Evolutionary conservation across 805 yeast genomes (phyloP).

Genomic region (Wickerhamomyces chambardii): DNA sequence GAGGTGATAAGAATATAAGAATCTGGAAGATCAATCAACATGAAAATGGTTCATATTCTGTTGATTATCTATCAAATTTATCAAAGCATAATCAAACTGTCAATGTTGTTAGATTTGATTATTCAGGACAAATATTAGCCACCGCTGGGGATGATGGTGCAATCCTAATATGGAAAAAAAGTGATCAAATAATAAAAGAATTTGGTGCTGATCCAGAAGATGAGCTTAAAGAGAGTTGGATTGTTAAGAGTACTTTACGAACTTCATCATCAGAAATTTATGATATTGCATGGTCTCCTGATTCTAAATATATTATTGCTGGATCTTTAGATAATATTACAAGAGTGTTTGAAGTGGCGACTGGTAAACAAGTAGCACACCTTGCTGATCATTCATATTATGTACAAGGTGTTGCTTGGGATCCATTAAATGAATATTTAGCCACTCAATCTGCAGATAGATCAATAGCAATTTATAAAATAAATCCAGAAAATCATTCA

Average conservation of each 20-base stretch:
- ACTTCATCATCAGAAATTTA: constrained; percentile 70
- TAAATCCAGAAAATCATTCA: constrained; percentile 24
- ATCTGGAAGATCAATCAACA: constrained; percentile 29
- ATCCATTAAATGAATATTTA: constrained; percentile 68
- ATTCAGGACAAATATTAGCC: constrained; percentile 63
- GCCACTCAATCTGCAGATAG: constrained; percentile 91
- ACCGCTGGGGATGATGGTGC: constrained; percentile 96
- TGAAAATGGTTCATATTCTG: constrained; percentile 27
- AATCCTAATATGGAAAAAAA: constrained; percentile 67
- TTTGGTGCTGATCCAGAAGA: constrained; percentile 44
- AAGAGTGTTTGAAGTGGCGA: constrained; percentile 50
- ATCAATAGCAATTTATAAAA: constrained; percentile 60
- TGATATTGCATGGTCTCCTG: constrained; percentile 92
- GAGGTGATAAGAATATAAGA: constrained; percentile 90
- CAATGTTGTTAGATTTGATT: constrained; percentile 77
- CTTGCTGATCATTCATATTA: constrained; percentile 76
- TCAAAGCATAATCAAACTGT: constrained; percentile 92
- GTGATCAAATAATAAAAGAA: constrained; percentile 45
- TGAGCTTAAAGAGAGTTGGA: constrained; percentile 69
- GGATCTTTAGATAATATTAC: constrained; percentile 89
- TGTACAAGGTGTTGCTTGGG: constrained; percentile 97
- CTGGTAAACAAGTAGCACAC: constrained; percentile 49
- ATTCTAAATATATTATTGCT: constrained; percentile 62
- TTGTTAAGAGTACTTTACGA: constrained; percentile 46
- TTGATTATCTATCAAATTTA: constrained; percentile 74